Evolutionary conservation across 768 basidiomycete genomes (phyloP), one percentile per base, ranked within the genome.

Genomic region (Leucosporidium creatinivorum): DNA sequence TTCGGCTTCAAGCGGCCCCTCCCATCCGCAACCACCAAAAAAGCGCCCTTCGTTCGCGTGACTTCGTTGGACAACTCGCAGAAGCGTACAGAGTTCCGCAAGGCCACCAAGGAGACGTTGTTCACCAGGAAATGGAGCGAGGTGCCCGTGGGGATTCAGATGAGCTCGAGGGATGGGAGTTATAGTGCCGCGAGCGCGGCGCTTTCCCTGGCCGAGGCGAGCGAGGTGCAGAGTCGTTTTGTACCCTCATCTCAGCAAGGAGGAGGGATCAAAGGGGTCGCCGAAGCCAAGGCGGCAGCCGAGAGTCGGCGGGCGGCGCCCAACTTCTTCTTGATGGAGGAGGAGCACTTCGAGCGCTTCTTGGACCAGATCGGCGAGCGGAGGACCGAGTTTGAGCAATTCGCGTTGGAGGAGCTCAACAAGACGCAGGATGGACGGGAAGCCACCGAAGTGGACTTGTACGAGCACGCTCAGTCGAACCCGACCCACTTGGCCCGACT

Each of bases 1-100:
- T 93, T 85, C 84, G 91, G 91, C 28, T 80, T 93, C 69, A 93
- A 93, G 78, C 86, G 90, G 0, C 87, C 89, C 28, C 83, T 92
- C 28, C 81, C 88, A 3, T 17, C 58, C 2, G 79, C 87, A 56
- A 84, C 86, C 62, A 83, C 68, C 2, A 44, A 25, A 19, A 33
- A 36, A 4, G 58, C 68, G 13, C 72, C 68, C n/a, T 69, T 69
- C 66, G 66, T 72, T 33, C 67, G 70, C 49, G 26, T 72, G 55
- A 21, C 57, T 33, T 15, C 61, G 18, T 62, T 73, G 60, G 72
- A 70, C 72, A 66, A 64, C 56, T 6, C 36, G 0, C 66, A 69
- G 30, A 52, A 62, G 5, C 57, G 66, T 15, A 73, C 72, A 36
- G 49, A 63, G n/a, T 73, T 66, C 69, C 61, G 72, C 33, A 65